Evolutionary conservation across 495 filamentous ascomycete genomes (phyloP).

Genomic region (Thermochaetoides thermophila): DNA sequence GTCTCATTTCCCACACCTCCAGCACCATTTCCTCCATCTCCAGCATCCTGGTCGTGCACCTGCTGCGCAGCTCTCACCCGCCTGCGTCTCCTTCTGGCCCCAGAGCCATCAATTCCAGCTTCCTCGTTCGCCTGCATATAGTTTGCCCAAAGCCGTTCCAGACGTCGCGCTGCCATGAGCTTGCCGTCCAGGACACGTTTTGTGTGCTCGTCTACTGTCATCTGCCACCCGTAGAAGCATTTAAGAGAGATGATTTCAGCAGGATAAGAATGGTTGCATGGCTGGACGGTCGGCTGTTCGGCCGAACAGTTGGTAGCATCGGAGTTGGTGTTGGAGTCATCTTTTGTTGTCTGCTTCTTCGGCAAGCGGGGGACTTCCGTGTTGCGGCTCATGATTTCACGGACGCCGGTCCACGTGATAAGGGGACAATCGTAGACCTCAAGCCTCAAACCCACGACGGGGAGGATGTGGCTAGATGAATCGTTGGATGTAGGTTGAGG

Average conservation of each 20-base stretch:
- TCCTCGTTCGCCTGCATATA: constrained; percentile 90
- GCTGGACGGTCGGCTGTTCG: too few species aligned
- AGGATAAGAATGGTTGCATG: background rate
- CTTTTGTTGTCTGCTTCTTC: background rate
- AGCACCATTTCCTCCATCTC: constrained; percentile 6
- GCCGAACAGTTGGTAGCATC: background rate
- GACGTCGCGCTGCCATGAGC: constrained; percentile 46
- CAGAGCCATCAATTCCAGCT: constrained; percentile 46
- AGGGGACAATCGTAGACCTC: constrained; percentile 81
- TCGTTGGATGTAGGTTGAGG: constrained; percentile 2
- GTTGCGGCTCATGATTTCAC: constrained; percentile 74
- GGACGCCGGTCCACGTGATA: constrained; percentile 85
- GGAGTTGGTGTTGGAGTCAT: background rate
- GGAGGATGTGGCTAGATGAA: background rate
- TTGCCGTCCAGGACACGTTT: constrained; percentile 69
- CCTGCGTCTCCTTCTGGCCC: constrained; percentile 50
- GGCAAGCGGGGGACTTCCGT: constrained; percentile 30
- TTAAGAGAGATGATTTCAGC: constrained; percentile 71
- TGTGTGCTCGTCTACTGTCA: constrained; percentile 83
- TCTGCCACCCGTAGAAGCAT: constrained; percentile 91
- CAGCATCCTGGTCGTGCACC: constrained; percentile 36
- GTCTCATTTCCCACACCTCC: constrained; percentile 3
- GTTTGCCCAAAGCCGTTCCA: constrained; percentile 86
- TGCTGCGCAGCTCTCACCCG: constrained; percentile 63
- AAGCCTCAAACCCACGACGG: constrained; percentile 51